phyloP scores from a whole-genome alignment of 2,329 filamentous ascomycete species.

The Scytalidium sp. region DNA sequence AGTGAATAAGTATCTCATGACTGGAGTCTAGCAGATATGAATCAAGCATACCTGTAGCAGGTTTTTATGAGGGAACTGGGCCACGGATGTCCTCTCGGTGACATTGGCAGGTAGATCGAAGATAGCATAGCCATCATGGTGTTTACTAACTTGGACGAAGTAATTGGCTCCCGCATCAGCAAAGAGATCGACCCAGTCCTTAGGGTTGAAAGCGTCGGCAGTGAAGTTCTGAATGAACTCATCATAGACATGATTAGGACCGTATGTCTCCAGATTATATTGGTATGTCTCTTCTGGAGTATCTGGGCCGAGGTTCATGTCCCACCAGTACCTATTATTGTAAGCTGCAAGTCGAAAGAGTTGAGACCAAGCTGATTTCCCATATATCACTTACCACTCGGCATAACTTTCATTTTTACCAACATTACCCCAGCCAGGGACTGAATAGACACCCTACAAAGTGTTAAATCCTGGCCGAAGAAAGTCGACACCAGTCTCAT shows the following conservation, averaged over 20 bases:
- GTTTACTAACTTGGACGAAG: constrained; percentile 42
- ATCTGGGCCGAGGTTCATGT: constrained; percentile 20
- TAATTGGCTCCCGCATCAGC: constrained; percentile 45
- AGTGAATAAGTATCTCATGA: not conserved
- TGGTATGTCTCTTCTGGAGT: constrained; percentile 17
- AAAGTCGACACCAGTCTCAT: not conserved
- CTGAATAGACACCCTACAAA: constrained; percentile 43
- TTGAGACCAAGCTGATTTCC: not conserved
- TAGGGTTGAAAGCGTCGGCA: constrained; percentile 43
- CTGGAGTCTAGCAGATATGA: not conserved
- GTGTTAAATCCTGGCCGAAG: not conserved
- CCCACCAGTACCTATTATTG: constrained; percentile 40
- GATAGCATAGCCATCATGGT: constrained; percentile 43
- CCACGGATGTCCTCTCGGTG: constrained; percentile 4
- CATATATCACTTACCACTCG: constrained; percentile 11
- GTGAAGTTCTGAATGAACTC: constrained; percentile 53
- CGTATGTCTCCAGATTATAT: constrained; percentile 48
- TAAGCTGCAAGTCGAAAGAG: not conserved
- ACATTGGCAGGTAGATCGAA: constrained; percentile 35
- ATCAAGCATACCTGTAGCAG: constrained; percentile 12
- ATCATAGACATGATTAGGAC: constrained; percentile 48
- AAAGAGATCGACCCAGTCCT: constrained; percentile 50
- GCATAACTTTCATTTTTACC: constrained; percentile 11
- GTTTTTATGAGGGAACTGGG: constrained; percentile 29
- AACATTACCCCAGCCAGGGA: constrained; percentile 49